Conservation (phyloP, 768 basidiomycete genomes). For the Xanthoconium stramineum region DNA sequence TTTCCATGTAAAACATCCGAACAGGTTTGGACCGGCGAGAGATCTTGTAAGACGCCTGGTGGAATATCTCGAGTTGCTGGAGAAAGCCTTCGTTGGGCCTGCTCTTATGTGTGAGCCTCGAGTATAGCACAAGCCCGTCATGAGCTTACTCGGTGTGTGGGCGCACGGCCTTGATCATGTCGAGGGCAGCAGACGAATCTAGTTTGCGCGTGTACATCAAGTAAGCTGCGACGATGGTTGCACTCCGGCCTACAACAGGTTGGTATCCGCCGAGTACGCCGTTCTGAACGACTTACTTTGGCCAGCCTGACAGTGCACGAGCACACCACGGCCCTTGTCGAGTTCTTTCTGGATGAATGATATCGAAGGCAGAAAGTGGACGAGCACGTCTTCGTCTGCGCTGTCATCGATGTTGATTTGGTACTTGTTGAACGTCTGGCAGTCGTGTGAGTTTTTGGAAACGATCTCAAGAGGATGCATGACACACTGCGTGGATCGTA, state of each 20-base stretch:
- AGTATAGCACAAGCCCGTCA: neutral
- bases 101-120: neutral
- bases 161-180: constrained; percentile 61
- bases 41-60: constrained; percentile 67
- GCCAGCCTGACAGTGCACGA: constrained; percentile 91
- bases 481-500: constrained; percentile 57
- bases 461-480: neutral
- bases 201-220: constrained; percentile 71
- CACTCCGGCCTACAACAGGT: constrained; percentile 62
- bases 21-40: constrained; percentile 64
- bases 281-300: constrained; percentile 55
- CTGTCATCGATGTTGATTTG: constrained; percentile 80
- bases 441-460: neutral
- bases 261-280: neutral
- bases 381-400: constrained; percentile 72
- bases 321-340: constrained; percentile 68
- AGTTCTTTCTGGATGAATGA: constrained; percentile 81
- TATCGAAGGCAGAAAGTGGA: constrained; percentile 75
- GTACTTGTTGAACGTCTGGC: constrained; percentile 72
- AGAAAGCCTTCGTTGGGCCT: constrained; percentile 90
- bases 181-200: constrained; percentile 60
- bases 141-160: constrained; percentile 68
- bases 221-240: constrained; percentile 84
- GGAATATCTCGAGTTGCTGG: constrained; percentile 76
- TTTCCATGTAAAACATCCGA: constrained; percentile 80